A percentile compares a stretch with the other conserved stretches of the same genome.
These are phyloP conservation scores for Phlyctochytrium planicorne DNA, from an alignment of 192 early-diverging fungal species.

Conservation along the genomic window DNA sequence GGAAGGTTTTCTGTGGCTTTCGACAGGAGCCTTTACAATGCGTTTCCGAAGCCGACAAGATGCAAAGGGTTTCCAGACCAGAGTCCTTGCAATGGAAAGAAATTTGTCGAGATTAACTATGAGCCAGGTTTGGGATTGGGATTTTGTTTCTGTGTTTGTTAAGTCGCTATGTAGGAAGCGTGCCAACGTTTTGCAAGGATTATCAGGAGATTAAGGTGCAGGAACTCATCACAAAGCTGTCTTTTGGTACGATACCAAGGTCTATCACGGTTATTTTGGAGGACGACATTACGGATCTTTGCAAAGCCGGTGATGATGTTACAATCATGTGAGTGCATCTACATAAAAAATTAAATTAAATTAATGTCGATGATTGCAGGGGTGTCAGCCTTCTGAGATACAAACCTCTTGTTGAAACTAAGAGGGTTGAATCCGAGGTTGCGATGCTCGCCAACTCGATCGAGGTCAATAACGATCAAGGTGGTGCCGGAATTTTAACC, in stretches of 20 bases:
- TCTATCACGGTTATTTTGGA: slow-evolving; percentile 57
- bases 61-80: slow-evolving; percentile 42
- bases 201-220: slow-evolving; percentile 81
- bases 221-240: slow-evolving; percentile 65
- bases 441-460: slow-evolving; percentile 64
- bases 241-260: slow-evolving; percentile 58
- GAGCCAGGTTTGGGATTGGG: slow-evolving; percentile 17
- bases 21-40: slow-evolving; percentile 67
- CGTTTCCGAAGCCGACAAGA: slow-evolving; percentile 50
- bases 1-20: slow-evolving; percentile 52
- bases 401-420: slow-evolving; percentile 41
- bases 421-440: slow-evolving; percentile 64
- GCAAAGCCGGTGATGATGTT: slow-evolving; percentile 73
- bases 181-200: slow-evolving; percentile 56
- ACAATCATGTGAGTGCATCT: slow-evolving; percentile 23
- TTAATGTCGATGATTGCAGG: slow-evolving; percentile 33
- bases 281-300: slow-evolving; percentile 88
- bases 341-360: not conserved
- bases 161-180: slow-evolving; percentile 29
- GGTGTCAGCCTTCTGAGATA: slow-evolving; percentile 64
- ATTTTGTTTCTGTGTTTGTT: not conserved
- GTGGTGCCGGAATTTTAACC: slow-evolving; percentile 39
- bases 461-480: slow-evolving; percentile 58
- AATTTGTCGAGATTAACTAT: slow-evolving; percentile 45
- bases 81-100: slow-evolving; percentile 48